phyloP scores from a whole-genome alignment of 2,329 filamentous ascomycete genomes.

The Exophiala phaeomuriformis region DNA sequence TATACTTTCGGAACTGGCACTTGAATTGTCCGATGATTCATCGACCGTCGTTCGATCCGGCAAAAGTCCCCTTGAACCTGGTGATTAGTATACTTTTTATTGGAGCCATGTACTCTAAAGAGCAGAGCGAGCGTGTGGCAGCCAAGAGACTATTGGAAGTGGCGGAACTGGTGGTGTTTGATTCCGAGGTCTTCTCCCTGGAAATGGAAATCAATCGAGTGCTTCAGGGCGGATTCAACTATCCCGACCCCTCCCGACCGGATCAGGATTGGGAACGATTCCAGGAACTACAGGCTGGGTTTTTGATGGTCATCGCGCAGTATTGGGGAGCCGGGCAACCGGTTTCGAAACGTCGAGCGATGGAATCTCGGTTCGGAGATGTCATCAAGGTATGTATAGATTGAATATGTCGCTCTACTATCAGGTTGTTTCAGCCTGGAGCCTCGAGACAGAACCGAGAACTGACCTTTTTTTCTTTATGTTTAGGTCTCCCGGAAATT shows the following conservation, averaged over 20 bases:
- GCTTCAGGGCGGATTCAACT: slow-evolving; percentile 26
- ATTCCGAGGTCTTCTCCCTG: slow-evolving; percentile 36
- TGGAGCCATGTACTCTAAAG: slow-evolving; percentile 41
- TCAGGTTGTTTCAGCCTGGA: too few relatives aligned
- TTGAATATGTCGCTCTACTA: too few relatives aligned
- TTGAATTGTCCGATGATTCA: slow-evolving; percentile 41
- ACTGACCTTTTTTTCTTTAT: background rate
- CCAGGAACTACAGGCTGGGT: slow-evolving; percentile 39
- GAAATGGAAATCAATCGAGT: slow-evolving; percentile 36
- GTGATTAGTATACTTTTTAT: slow-evolving; percentile 38
- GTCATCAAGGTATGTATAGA: slow-evolving; percentile 34
- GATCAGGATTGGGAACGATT: slow-evolving; percentile 34
- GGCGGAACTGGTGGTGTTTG: slow-evolving; percentile 40
- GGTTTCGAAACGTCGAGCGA: slow-evolving; percentile 35
- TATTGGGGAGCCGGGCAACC: slow-evolving; percentile 39
- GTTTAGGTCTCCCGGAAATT: slow-evolving; percentile 36
- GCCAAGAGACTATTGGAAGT: slow-evolving; percentile 39
- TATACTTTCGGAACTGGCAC: slow-evolving; percentile 44
- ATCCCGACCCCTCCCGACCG: slow-evolving; percentile 13
- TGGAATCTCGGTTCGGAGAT: slow-evolving; percentile 40
- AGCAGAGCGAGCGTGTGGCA: slow-evolving; percentile 33
- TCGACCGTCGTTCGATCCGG: slow-evolving; percentile 36
- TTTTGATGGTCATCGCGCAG: slow-evolving; percentile 37
- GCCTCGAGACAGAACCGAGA: too few relatives aligned
- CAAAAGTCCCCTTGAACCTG: slow-evolving; percentile 34